Evolutionary conservation across 2,329 filamentous ascomycete species (phyloP).

Genomic region (Venturia pyrina): DNA sequence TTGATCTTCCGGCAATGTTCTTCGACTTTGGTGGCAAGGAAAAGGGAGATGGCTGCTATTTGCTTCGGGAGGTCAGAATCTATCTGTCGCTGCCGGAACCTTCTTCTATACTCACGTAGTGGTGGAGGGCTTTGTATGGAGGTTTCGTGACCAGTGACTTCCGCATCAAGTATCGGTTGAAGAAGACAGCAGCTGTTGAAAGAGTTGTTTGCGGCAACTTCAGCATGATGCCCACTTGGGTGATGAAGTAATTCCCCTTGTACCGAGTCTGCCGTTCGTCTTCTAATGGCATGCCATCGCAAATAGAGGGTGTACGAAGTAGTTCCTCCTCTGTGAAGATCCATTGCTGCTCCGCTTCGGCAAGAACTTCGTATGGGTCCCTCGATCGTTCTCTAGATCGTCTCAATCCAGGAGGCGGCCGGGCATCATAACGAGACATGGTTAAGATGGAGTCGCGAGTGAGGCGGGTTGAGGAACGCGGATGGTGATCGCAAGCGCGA

Average conservation of each 20-base stretch:
- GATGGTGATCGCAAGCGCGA: not conserved
- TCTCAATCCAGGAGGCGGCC: not conserved
- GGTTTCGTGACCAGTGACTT: conserved; percentile 65
- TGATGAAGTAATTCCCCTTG: conserved; percentile 95
- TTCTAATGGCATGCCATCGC: conserved; percentile 66
- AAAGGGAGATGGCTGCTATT: conserved; percentile 82
- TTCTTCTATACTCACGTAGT: conserved; percentile 47
- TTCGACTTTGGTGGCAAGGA: conserved; percentile 93
- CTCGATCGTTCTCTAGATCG: conserved; percentile 4
- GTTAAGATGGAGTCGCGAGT: not conserved
- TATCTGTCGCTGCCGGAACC: not conserved
- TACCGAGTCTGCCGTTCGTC: conserved; percentile 73
- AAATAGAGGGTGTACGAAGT: conserved; percentile 68
- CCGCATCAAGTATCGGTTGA: conserved; percentile 94
- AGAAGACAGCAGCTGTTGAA: conserved; percentile 85
- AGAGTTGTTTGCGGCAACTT: conserved; percentile 88
- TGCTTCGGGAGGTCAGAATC: conserved; percentile 35
- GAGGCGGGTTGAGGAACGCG: not conserved
- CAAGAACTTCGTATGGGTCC: conserved; percentile 36
- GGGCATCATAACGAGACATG: not conserved
- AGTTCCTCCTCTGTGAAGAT: conserved; percentile 79
- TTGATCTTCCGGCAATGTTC: conserved; percentile 95
- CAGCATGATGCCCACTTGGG: conserved; percentile 84
- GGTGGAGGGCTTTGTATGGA: conserved; percentile 61
- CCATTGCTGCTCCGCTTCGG: conserved; percentile 64